A percentile compares a stretch with the other conserved stretches of the same genome.
These are phyloP conservation scores for Solanum rostratum DNA, from an alignment of 257 asterid species.

Conservation along the genomic window DNA sequence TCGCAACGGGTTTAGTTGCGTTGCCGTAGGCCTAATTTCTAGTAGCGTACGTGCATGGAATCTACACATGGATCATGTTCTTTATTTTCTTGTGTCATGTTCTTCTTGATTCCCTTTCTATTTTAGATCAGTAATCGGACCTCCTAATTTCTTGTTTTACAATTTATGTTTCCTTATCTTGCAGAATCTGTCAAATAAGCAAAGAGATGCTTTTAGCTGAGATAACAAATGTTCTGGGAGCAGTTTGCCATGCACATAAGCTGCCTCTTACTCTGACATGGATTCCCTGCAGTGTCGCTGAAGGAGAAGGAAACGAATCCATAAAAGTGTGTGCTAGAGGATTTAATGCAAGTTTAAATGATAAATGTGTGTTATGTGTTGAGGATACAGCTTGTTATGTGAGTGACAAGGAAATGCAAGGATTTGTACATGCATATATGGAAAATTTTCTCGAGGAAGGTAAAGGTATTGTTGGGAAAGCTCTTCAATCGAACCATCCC, in stretches of 20 bases:
- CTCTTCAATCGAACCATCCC: conserved; percentile 80
- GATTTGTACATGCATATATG: conserved; percentile 67
- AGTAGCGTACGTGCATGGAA: neutral
- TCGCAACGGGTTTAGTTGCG: too few species aligned
- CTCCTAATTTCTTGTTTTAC: neutral
- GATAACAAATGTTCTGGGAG: conserved; percentile 63
- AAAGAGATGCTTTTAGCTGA: conserved; percentile 76
- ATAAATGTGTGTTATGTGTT: conserved; percentile 40
- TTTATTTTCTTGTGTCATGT: neutral
- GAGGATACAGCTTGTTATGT: conserved; percentile 65
- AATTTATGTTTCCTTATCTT: conserved; percentile 2
- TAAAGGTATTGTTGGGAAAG: conserved; percentile 87
- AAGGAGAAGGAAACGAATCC: conserved; percentile 6
- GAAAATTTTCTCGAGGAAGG: conserved; percentile 76
- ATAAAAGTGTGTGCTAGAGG: conserved; percentile 1
- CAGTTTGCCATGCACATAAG: conserved; percentile 83
- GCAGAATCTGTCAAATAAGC: conserved; percentile 63
- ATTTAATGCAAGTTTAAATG: conserved; percentile 8
- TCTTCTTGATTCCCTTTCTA: neutral
- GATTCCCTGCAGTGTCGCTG: conserved; percentile 58
- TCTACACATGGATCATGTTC: neutral
- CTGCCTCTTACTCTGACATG: conserved; percentile 85
- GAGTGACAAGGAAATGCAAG: conserved; percentile 55
- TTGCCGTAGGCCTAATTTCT: too few species aligned
- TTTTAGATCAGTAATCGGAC: neutral